phyloP scores from a whole-genome alignment of 768 basidiomycete genomes.

The Boletus reticulatus region DNA sequence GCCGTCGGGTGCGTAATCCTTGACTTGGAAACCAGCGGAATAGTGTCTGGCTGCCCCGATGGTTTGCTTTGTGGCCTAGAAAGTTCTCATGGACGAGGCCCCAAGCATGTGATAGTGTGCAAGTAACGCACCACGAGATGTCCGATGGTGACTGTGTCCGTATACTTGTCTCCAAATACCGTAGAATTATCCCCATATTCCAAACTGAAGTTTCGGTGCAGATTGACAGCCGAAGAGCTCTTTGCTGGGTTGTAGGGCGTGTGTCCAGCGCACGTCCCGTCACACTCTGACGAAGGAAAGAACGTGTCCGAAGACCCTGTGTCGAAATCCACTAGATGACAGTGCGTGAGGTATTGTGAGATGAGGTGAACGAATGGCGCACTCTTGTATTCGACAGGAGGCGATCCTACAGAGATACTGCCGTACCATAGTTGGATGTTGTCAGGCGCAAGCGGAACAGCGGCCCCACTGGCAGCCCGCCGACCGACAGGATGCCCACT shows the following conservation, averaged over 20 bases:
- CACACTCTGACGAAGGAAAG: constrained; percentile 29
- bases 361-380: neutral
- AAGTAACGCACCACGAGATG: constrained; percentile 22
- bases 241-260: constrained; percentile 34
- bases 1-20: constrained; percentile 27
- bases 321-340: constrained; percentile 30
- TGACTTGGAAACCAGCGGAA: constrained; percentile 10
- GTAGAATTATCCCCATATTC: constrained; percentile 44
- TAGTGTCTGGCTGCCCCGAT: constrained; percentile 23
- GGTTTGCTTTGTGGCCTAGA: constrained; percentile 23
- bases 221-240: constrained; percentile 29
- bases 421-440: constrained; percentile 23
- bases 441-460: constrained; percentile 13
- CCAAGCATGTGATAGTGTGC: neutral
- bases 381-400: constrained; percentile 20
- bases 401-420: constrained; percentile 23
- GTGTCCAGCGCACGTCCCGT: constrained; percentile 33
- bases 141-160: constrained; percentile 40
- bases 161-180: constrained; percentile 37
- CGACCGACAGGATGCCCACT: neutral
- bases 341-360: neutral
- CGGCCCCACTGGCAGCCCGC: constrained; percentile 4
- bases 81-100: constrained; percentile 8
- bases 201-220: constrained; percentile 31
- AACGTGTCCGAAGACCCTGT: constrained; percentile 36